Evolutionary conservation across 2,329 filamentous ascomycete genomes (phyloP), one percentile per base, ranked within the genome.

Genomic region (Pestalotiopsis sp.): DNA sequence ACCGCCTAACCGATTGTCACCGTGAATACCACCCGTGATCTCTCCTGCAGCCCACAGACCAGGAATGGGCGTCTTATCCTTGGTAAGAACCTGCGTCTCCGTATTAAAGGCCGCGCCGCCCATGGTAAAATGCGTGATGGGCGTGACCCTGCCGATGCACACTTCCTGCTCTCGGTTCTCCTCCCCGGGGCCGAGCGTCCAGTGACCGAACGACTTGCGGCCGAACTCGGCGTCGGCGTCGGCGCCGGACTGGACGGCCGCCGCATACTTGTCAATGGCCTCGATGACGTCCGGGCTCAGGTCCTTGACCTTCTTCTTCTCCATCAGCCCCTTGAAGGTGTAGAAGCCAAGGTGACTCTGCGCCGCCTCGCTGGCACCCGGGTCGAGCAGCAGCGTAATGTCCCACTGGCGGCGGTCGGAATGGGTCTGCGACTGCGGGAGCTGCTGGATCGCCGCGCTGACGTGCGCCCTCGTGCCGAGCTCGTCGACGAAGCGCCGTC

Each of bases 71-170:
- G 75, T 75, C 13, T 82, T 75, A 2, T 78, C 74, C 7, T 75
- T 73, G 25, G 81, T 77, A 13, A 91, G 73, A 0, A 91, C 84
- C 70, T 86, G 83, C 1, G 84, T 82, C 59, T 83, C 79, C 6
- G 85, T 79, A 71, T 88, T 86, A 71, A 91, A 88, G 2, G 85
- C 80, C 0, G 86, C 88, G 0, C 89, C 89, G 4, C 89, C 89
- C 89, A 91, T 91, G 1, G 89, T 91, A 72, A 91, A 91, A 73
- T 91, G 89, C 2, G 88, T 83, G 0, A 91, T 87, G 0, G 89
- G 89, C 4, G 90, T 91, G 1, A 91, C 87, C 1, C 77, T 82
- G 0, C 89, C 90, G 0, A 90, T 76, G 69, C 87, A 90, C 0
- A 91, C 80, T 36, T 87, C 82, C 3, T 86, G 82, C 0, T 90